These are phyloP conservation scores for Tricholoma saponaceum DNA, from an alignment of 768 basidiomycete species.

Conservation along the genomic window DNA sequence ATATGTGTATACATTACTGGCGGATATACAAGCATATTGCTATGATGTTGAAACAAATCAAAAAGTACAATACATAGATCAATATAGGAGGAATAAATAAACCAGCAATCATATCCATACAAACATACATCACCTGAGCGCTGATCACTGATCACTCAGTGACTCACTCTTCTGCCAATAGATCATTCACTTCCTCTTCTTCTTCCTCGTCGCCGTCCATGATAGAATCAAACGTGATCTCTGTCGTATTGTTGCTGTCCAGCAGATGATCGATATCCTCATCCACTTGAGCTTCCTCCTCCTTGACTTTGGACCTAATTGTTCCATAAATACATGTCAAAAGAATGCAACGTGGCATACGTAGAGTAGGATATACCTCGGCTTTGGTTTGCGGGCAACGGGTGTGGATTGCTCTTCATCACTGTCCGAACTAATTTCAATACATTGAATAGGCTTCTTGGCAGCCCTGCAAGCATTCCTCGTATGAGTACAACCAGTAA, in stretches of 20 bases:
- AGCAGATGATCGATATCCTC: constrained; percentile 37
- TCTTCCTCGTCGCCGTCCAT: constrained; percentile 48
- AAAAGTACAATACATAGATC: constrained; percentile 1
- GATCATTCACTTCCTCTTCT: constrained; percentile 50
- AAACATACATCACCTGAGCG: no score
- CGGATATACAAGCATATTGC: no score
- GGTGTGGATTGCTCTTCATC: constrained; percentile 27
- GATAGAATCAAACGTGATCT: constrained; percentile 41
- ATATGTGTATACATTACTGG: no score
- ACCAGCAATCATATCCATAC: not conserved
- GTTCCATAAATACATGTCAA: constrained; percentile 8
- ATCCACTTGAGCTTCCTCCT: constrained; percentile 39
- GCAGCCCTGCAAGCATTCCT: constrained; percentile 26
- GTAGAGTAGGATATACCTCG: constrained; percentile 7
- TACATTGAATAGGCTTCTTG: constrained; percentile 31
- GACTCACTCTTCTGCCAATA: constrained; percentile 29
- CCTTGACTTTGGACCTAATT: constrained; percentile 15
- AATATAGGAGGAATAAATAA: not conserved
- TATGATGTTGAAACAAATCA: not conserved
- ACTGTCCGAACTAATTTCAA: constrained; percentile 36
- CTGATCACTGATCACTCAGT: no score
- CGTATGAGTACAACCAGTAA: not conserved
- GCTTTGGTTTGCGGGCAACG: constrained; percentile 10
- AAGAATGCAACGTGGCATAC: constrained; percentile 5
- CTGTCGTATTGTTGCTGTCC: constrained; percentile 18